Evolutionary conservation across 2,329 filamentous ascomycete species (phyloP).

Genomic region (Ceratocystis alfenasii): DNA sequence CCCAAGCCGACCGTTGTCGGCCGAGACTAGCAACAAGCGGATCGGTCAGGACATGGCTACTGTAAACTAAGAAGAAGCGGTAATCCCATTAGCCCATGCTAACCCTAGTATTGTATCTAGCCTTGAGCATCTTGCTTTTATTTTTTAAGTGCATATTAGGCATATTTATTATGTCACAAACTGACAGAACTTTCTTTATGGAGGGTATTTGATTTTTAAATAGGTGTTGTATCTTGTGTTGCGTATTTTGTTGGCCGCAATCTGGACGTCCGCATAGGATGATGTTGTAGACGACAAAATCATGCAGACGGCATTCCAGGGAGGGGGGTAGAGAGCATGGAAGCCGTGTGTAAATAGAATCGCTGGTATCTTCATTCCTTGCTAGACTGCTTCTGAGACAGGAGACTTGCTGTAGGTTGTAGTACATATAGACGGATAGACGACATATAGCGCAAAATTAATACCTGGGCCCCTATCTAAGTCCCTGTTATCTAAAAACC

Average conservation of each 20-base stretch:
- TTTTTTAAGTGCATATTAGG: neutral
- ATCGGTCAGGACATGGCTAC: neutral
- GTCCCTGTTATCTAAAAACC: too few species aligned
- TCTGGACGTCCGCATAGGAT: neutral
- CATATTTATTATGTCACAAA: too few species aligned
- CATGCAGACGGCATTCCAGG: neutral
- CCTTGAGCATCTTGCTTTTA: neutral
- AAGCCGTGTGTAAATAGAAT: neutral
- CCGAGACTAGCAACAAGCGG: neutral
- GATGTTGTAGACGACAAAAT: conserved; percentile 1
- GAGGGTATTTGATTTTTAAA: too few species aligned
- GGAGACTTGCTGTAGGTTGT: too few species aligned
- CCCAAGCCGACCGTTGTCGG: neutral
- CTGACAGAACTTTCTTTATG: too few species aligned
- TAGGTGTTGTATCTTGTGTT: neutral
- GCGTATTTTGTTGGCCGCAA: neutral
- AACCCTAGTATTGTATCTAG: too few species aligned
- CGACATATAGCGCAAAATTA: too few species aligned
- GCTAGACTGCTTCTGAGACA: neutral
- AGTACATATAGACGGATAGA: too few species aligned
- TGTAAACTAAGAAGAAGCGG: too few species aligned
- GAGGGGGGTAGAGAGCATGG: neutral
- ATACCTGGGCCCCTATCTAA: too few species aligned
- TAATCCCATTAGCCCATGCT: too few species aligned
- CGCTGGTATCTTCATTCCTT: neutral